A percentile compares a stretch with the other conserved stretches of the same genome.
phyloP scores from a whole-genome alignment of 805 yeast genomes.

The Wickerhamomyces chambardii region DNA sequence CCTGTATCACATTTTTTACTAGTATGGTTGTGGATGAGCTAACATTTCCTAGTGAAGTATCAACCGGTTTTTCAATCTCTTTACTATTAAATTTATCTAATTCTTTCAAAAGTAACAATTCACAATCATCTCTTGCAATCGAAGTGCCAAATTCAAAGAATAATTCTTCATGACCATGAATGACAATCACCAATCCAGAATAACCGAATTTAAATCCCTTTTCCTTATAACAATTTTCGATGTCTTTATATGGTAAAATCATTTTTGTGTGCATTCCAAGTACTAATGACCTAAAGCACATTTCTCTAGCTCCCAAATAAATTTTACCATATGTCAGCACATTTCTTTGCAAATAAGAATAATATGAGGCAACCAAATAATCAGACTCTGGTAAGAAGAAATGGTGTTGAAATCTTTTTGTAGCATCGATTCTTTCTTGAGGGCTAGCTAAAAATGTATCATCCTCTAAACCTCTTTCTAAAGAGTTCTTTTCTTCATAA shows the following conservation, averaged over 20 bases:
- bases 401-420: slow-evolving; percentile 51
- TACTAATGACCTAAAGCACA: slow-evolving; percentile 76
- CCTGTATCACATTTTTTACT: too few relatives aligned
- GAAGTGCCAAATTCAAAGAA: slow-evolving; percentile 66
- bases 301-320: slow-evolving; percentile 54
- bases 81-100: slow-evolving; percentile 32
- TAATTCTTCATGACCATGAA: slow-evolving; percentile 70
- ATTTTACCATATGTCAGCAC: slow-evolving; percentile 80
- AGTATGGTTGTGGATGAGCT: slow-evolving; percentile 16
- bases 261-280: slow-evolving; percentile 75
- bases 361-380: slow-evolving; percentile 57
- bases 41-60: too few relatives aligned
- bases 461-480: slow-evolving; percentile 36
- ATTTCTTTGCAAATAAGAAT: slow-evolving; percentile 56
- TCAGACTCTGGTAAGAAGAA: slow-evolving; percentile 53
- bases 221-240: slow-evolving; percentile 62
- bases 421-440: slow-evolving; percentile 35
- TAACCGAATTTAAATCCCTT: slow-evolving; percentile 64
- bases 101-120: slow-evolving; percentile 38
- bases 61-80: too few relatives aligned
- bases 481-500: slow-evolving; percentile 32
- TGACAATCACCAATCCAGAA: slow-evolving; percentile 59
- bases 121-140: slow-evolving; percentile 67
- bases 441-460: slow-evolving; percentile 35
- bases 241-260: slow-evolving; percentile 70